Evolutionary conservation across 108 stramenopile species (phyloP), one percentile per base, ranked within the genome.

Genomic region (Nitzschia inconspicua): DNA sequence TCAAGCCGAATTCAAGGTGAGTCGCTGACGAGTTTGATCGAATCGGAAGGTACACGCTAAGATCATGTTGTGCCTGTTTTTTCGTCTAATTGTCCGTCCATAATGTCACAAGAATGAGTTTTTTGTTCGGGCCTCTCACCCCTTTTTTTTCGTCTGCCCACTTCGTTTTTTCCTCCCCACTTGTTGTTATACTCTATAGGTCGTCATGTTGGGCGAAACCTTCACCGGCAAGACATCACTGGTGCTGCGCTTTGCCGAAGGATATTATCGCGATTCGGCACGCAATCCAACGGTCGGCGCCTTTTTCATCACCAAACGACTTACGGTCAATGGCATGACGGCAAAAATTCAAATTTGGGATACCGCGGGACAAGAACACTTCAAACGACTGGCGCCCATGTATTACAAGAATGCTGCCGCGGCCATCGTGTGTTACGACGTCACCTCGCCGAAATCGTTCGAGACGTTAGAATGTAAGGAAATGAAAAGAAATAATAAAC

Each of bases 311-410:
- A 89, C 91, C 28, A 89, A 89, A 66, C 66, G 81, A 46, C 57
- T 93, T 14, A 77, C 72, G 8, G 63, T 85, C n/a, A 58, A 65
- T 8, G 69, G 74, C 24, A 53, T 87, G 9, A 70, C 82, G 2
- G 78, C 77, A 58, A 92, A 93, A 70, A 69, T 93, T 24, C 84
- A 86, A 51, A 83, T 93, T 23, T 93, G 91, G 91, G 91, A 93
- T 63, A 89, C 88, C n/a, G 85, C 91, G 29, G 87, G 91, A 0
- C 71, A 77, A 41, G 63, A 74, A 25, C 71, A 72, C 42, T 87
- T 85, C 55, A 72, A 77, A 4, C 34, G 52, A 55, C 65, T 83
- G 50, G 85, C 86, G 1, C 65, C 77, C 30, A 86, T 85, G 70
- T 93, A 86, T 59, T 88, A 88, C 44, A 60, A 70, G 47, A 76